Conservation (phyloP, 805 yeast species). For the Cyberlindnera bimundalis region DNA sequence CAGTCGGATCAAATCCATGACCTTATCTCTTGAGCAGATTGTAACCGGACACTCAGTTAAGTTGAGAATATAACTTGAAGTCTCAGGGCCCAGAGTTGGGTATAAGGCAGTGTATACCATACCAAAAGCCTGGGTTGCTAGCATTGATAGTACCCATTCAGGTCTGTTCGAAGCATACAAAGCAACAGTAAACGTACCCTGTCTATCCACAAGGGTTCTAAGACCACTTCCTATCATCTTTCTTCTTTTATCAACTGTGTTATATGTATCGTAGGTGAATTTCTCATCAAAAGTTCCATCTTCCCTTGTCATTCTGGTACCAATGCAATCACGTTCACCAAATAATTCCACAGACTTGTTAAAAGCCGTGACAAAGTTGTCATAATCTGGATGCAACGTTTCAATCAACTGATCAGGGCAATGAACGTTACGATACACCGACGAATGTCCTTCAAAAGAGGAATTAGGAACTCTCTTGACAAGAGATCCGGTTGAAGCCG, state of each 20-base stretch:
- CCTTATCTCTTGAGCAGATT: slow-evolving; percentile 43
- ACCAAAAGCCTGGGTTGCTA: slow-evolving; percentile 51
- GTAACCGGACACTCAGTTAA: slow-evolving; percentile 51
- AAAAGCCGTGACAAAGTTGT: slow-evolving; percentile 41
- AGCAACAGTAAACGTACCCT: slow-evolving; percentile 39
- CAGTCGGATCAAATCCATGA: slow-evolving; percentile 38
- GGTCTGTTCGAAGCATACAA: slow-evolving; percentile 47
- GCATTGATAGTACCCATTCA: slow-evolving; percentile 60
- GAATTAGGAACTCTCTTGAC: slow-evolving; percentile 31
- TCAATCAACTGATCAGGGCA: slow-evolving; percentile 34
- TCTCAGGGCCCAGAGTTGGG: slow-evolving; percentile 44
- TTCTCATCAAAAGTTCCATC: slow-evolving; percentile 36
- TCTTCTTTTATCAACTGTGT: slow-evolving; percentile 31
- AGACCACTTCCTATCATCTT: slow-evolving; percentile 43
- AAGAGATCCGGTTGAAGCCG: slow-evolving; percentile 12
- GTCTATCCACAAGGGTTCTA: slow-evolving; percentile 12
- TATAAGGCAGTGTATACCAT: slow-evolving; percentile 40
- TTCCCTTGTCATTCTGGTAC: slow-evolving; percentile 16
- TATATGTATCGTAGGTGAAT: slow-evolving; percentile 40
- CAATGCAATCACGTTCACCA: slow-evolving; percentile 13
- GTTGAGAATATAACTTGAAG: slow-evolving; percentile 49
- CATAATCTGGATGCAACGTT: slow-evolving; percentile 38
- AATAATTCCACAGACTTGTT: slow-evolving; percentile 36
- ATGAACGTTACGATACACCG: slow-evolving; percentile 42
- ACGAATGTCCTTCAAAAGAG: slow-evolving; percentile 36